Conservation (phyloP, 2,329 filamentous ascomycete species). For the Laburnicola sp. region DNA sequence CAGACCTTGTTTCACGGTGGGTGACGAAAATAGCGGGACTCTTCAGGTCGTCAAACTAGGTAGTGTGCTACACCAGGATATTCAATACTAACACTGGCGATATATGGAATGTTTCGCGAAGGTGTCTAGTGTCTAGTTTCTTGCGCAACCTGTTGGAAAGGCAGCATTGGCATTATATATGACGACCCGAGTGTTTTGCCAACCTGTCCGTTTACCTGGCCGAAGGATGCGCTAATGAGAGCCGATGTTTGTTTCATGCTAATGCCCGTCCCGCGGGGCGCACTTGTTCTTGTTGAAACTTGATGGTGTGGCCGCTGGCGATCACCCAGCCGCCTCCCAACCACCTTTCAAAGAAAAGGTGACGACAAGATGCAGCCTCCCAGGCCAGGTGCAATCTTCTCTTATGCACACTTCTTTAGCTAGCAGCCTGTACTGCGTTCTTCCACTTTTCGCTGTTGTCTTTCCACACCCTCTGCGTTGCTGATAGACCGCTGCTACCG, state of each 20-base stretch:
- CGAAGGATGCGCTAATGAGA: conserved; percentile 5
- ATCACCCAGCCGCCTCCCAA: conserved; percentile 9
- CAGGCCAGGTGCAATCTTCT: not conserved
- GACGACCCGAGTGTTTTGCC: too few relatives aligned
- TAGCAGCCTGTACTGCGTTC: not conserved
- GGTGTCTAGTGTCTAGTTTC: too few relatives aligned
- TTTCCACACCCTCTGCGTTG: conserved; percentile 15
- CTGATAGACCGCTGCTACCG: conserved; percentile 2
- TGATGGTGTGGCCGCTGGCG: not conserved
- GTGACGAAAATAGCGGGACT: too few relatives aligned
- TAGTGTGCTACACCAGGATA: too few relatives aligned
- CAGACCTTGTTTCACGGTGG: too few relatives aligned
- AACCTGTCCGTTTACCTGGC: too few relatives aligned
- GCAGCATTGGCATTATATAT: too few relatives aligned
- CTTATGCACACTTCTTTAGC: conserved; percentile 5
- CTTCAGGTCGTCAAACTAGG: not conserved
- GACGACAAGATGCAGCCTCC: conserved; percentile 1
- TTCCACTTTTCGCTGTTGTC: conserved; percentile 10
- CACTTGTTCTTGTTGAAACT: too few relatives aligned
- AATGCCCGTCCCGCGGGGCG: not conserved
- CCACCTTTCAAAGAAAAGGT: conserved; percentile 1
- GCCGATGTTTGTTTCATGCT: conserved; percentile 9
- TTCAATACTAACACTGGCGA: too few relatives aligned
- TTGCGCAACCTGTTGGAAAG: too few relatives aligned
- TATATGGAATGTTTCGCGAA: too few relatives aligned